Percentiles rank a stretch among this genome's conserved stretches.
Conservation (phyloP, 495 filamentous ascomycete species). For the Extremus antarcticus region DNA sequence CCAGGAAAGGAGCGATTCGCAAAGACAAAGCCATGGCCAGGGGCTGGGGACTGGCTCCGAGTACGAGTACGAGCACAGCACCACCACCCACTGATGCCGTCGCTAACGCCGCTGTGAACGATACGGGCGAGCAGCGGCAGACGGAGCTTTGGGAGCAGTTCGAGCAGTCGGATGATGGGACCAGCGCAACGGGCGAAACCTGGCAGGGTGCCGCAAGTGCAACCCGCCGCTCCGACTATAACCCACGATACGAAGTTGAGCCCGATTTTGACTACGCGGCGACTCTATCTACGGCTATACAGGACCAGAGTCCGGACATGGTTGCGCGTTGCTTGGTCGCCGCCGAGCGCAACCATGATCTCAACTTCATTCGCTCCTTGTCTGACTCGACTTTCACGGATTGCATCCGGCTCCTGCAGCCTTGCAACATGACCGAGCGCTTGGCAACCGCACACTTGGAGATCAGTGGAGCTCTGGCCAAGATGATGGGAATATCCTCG, state of each 20-base stretch:
- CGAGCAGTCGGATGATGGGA: not conserved
- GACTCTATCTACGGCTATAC: not conserved
- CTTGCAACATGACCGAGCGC: constrained; percentile 26
- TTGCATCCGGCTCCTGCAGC: constrained; percentile 39
- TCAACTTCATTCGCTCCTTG: constrained; percentile 21
- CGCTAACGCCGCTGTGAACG: not conserved
- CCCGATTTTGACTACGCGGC: constrained; percentile 10
- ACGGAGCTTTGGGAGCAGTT: constrained; percentile 5
- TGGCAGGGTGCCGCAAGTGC: not conserved
- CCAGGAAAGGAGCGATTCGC: too few relatives aligned
- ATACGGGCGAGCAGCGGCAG: not conserved
- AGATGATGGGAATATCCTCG: constrained; percentile 13
- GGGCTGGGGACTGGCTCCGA: too few relatives aligned
- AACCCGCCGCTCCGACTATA: not conserved
- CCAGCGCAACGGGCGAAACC: not conserved
- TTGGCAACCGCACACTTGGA: constrained; percentile 21
- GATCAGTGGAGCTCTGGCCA: constrained; percentile 13
- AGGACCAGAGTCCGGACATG: not conserved
- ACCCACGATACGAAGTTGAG: not conserved
- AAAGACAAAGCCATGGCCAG: too few relatives aligned
- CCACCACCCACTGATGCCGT: too few relatives aligned
- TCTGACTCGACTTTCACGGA: constrained; percentile 36
- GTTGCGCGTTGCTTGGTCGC: constrained; percentile 7
- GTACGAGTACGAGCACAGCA: too few relatives aligned
- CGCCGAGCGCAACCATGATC: constrained; percentile 9